Base-by-base conservation (phyloP, 805 yeast species). In the Wickerhamomyces queroliae region DNA sequence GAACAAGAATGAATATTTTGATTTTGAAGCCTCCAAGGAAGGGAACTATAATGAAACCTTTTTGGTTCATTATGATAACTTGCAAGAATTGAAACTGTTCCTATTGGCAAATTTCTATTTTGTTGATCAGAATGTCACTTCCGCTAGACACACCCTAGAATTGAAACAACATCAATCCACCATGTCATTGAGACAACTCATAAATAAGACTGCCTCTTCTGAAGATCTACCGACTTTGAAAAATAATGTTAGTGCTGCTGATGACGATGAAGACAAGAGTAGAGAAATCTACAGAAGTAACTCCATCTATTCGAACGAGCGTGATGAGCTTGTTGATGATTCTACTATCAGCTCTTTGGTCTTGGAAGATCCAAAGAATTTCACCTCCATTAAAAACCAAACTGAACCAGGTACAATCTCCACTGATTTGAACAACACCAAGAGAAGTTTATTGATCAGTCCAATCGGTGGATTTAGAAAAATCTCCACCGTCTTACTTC, bases 1-100 rank as follows among this genome's bases (percentile, higher is more conserved):
- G 16, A 48, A 41, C 24, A 41, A 40, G 29, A 58, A 49, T 22
- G 52, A 55, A 32, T 42, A 48, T 7, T 66, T 72, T 42, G 73
- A 68, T 45, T 54, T 66, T 18, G 56, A 63, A 5, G 51, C 62
- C 2, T 45, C 55, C 19, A 61, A 62, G 30, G 62, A 59, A 35
- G 67, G 69, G 2, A 59, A 63, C 0, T 50, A 62, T 15, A 58
- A 63, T 2, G 60, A 62, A 27, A 45, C 59, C 5, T 76, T 72
- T 53, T 70, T 83, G 72, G 72, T 79, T n/a, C 84, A 79, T 47
- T 62, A 62, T 12, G 85, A 79, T 53, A 76, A 77, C 49, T 46
- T 76, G n/a, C 63, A 70, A 41, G 83, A 79, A 53, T 61, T 76
- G 23, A 67, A 69, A 45, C 61, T 79, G 19, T 56, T 60, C 23